phyloP scores from a whole-genome alignment of 805 yeast species.

The Cyberlindnera amylophila region DNA sequence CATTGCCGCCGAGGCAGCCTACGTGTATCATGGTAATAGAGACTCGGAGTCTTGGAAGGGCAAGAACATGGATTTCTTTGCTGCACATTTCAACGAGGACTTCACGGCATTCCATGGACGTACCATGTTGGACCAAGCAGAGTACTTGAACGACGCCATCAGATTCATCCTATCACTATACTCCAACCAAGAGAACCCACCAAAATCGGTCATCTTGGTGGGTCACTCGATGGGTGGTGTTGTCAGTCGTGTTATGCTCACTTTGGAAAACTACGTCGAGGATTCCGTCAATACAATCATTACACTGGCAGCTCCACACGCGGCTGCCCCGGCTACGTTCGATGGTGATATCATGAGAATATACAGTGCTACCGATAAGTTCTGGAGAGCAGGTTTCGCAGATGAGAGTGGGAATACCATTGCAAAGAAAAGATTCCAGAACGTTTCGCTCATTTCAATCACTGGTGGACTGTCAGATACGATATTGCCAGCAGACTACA shows the following conservation, averaged over 20 bases:
- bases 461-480: constrained; percentile 85
- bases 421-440: constrained; percentile 44
- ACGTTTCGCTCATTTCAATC: constrained; percentile 74
- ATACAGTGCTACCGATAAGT: constrained; percentile 69
- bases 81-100: constrained; percentile 94
- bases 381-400: constrained; percentile 68
- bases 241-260: constrained; percentile 80
- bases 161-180: constrained; percentile 71
- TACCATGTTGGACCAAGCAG: constrained; percentile 91
- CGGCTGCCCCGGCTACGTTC: constrained; percentile 88
- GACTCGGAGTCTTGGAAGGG: constrained; percentile 23
- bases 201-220: constrained; percentile 69
- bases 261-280: constrained; percentile 68
- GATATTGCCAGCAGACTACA: constrained; percentile 86
- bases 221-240: constrained; percentile 99
- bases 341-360: constrained; percentile 81
- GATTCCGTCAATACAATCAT: constrained; percentile 78
- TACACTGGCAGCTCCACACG: constrained; percentile 88
- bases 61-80: constrained; percentile 71
- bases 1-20: constrained; percentile 79
- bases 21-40: constrained; percentile 37
- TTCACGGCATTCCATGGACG: constrained; percentile 95
- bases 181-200: constrained; percentile 35
- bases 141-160: constrained; percentile 85
- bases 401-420: constrained; percentile 42